Conservation (phyloP, 2,329 filamentous ascomycete species). For the Ascomycota sp. region DNA sequence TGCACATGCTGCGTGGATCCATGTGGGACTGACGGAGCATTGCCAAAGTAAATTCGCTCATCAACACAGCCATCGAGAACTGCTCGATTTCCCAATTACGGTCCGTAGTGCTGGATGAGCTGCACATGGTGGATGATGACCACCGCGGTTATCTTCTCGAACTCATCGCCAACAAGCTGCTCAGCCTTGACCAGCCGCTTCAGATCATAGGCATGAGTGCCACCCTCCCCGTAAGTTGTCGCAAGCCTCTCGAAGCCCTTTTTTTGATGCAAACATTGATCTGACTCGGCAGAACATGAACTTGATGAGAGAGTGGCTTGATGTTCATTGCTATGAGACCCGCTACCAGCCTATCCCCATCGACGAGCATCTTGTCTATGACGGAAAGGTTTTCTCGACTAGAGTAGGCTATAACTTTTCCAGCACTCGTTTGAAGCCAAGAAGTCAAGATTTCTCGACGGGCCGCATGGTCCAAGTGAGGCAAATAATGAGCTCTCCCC, state of each 20-base stretch:
- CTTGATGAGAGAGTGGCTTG: constrained; percentile 48
- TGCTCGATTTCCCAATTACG: constrained; percentile 42
- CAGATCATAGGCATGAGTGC: constrained; percentile 69
- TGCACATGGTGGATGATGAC: constrained; percentile 69
- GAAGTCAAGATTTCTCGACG: constrained; percentile 13
- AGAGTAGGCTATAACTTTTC: constrained; percentile 33
- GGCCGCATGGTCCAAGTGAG: constrained; percentile 19
- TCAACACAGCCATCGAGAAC: constrained; percentile 56
- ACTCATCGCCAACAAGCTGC: constrained; percentile 50
- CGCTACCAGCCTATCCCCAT: constrained; percentile 57
- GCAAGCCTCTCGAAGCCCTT: no score
- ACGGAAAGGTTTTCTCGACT: constrained; percentile 45
- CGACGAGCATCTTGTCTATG: constrained; percentile 53
- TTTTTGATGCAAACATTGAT: not conserved
- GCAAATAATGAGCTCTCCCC: constrained; percentile 31
- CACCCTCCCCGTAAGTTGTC: constrained; percentile 40
- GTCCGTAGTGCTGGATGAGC: constrained; percentile 52
- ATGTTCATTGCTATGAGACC: constrained; percentile 51
- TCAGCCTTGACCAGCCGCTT: constrained; percentile 44
- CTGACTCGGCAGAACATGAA: constrained; percentile 39
- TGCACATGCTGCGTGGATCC: not conserved
- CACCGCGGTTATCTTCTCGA: constrained; percentile 58
- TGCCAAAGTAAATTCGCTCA: constrained; percentile 50
- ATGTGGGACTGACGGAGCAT: no score
- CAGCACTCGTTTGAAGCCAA: constrained; percentile 33